Evolutionary conservation across 495 filamentous ascomycete species (phyloP).

Genomic region (Ascodesmis nigricans): DNA sequence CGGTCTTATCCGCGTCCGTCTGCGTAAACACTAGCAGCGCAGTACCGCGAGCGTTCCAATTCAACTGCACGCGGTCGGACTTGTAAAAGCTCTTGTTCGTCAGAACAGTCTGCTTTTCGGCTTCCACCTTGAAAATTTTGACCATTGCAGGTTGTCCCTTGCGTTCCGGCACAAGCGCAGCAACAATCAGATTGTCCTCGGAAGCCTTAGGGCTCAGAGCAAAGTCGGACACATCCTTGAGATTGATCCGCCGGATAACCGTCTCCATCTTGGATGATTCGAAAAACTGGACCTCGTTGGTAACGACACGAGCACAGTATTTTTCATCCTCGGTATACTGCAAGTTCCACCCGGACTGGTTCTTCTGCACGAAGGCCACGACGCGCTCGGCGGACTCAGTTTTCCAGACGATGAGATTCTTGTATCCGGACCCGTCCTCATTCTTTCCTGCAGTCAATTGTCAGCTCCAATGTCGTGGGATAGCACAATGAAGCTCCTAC

Average conservation of each 20-base stretch:
- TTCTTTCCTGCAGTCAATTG: slow-evolving; percentile 66
- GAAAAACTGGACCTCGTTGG: slow-evolving; percentile 95
- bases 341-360: slow-evolving; percentile 86
- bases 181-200: slow-evolving; percentile 75
- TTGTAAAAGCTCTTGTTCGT: slow-evolving; percentile 99
- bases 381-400: slow-evolving; percentile 41
- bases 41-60: slow-evolving; percentile 85
- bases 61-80: slow-evolving; percentile 92
- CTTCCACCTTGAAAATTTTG: slow-evolving; percentile 85
- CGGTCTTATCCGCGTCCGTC: slow-evolving; percentile 91
- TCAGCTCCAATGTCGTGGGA: slow-evolving; percentile 1
- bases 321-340: slow-evolving; percentile 87
- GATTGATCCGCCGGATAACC: slow-evolving; percentile 85
- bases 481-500: slow-evolving; percentile 10
- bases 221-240: slow-evolving; percentile 81
- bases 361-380: slow-evolving; percentile 88
- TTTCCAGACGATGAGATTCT: slow-evolving; percentile 94
- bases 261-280: slow-evolving; percentile 60
- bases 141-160: slow-evolving; percentile 88
- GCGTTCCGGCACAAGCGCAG: slow-evolving; percentile 81
- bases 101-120: slow-evolving; percentile 52
- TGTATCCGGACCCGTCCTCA: slow-evolving; percentile 70
- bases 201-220: slow-evolving; percentile 68
- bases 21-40: slow-evolving; percentile 87
- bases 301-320: slow-evolving; percentile 78